A percentile compares a stretch with the other conserved stretches of the same genome.
Conservation (phyloP, 495 filamentous ascomycete species). For the Aspergillus campestris region DNA sequence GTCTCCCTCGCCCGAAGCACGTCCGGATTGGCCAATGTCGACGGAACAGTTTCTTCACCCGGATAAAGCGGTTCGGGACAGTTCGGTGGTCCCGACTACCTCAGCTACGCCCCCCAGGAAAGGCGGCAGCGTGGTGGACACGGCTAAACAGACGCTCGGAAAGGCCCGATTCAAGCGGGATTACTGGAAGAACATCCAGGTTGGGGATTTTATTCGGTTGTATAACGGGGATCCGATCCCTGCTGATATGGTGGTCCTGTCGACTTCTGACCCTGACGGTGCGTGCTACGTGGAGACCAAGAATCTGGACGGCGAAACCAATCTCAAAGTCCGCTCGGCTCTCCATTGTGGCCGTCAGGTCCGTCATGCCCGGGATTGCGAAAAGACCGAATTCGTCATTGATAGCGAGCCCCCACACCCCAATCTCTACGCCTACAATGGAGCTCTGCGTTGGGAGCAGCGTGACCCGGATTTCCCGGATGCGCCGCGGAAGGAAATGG, state of each 20-base stretch:
- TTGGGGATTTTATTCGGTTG: slow-evolving; percentile 93
- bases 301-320: slow-evolving; percentile 96
- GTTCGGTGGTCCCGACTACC: slow-evolving; percentile 16
- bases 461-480: slow-evolving; percentile 52
- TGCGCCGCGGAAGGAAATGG: slow-evolving; percentile 60
- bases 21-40: slow-evolving; percentile 28
- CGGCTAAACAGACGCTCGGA: slow-evolving; percentile 46
- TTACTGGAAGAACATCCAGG: slow-evolving; percentile 90
- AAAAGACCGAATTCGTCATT: slow-evolving; percentile 74
- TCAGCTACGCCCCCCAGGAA: slow-evolving; percentile 27
- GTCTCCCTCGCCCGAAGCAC: slow-evolving; percentile 58
- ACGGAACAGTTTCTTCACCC: slow-evolving; percentile 25
- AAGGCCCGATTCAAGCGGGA: slow-evolving; percentile 82
- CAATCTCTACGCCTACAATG: slow-evolving; percentile 91
- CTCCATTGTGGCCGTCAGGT: slow-evolving; percentile 75
- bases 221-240: slow-evolving; percentile 96
- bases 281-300: slow-evolving; percentile 98
- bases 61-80: slow-evolving; percentile 25
- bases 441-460: slow-evolving; percentile 80
- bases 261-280: slow-evolving; percentile 89
- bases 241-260: slow-evolving; percentile 90
- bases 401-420: slow-evolving; percentile 89
- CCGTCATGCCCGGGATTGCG: slow-evolving; percentile 87
- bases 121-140: slow-evolving; percentile 59
- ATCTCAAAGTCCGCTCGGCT: slow-evolving; percentile 90